Base-by-base conservation (phyloP, 495 filamentous ascomycete species). In the Penicillium paxilli region DNA sequence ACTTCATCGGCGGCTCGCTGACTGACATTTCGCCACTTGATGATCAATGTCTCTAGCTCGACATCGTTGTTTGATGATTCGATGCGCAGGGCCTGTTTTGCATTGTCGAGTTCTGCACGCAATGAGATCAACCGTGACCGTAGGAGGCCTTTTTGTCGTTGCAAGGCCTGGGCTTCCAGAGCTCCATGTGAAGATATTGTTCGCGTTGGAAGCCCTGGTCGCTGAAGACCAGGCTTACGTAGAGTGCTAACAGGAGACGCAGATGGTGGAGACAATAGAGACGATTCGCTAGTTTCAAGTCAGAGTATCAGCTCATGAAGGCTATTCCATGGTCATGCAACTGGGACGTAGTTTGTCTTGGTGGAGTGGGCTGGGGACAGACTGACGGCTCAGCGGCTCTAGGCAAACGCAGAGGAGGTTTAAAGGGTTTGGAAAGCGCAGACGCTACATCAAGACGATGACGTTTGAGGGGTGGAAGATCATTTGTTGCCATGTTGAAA, bases 371-470 rank as follows among this genome's bases (percentile, higher is more conserved):
- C 21, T 38, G 21, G 22, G 38, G 35, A 6, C 32, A 40, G 4
- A 12, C 33, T 38, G 35, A 5, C 3, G 7, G 7, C 8, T 22
- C 47, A 11, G 14, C 3, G 2, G 53, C 21, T 16, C 12, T 49
- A 44, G 60, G 70, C 55, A 58, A 73, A 55, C 68, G 79, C 40
- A 88, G 71, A 7, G 86, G 86, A 4, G 86, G 87, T 64, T 83
- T 85, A 77, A 90, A 90, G 4, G 87, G 87, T 55, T 83, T 84
- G 44, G 76, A 75, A 5, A 90, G 77, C 2, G 79, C 72, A 6
- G 73, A 65, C 19, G 76, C 55, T 24, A 77, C 74, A 25, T 81
- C 70, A 32, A 85, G 65, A 52, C 83, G 80, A 47, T 84, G 82
- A 9, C 82, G 80, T 67, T 89, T 88, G 47, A 58, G 59, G 44